These are phyloP conservation scores for Boletus albobrunnescens DNA, from an alignment of 1,284 basidiomycete species.

Conservation along the genomic window DNA sequence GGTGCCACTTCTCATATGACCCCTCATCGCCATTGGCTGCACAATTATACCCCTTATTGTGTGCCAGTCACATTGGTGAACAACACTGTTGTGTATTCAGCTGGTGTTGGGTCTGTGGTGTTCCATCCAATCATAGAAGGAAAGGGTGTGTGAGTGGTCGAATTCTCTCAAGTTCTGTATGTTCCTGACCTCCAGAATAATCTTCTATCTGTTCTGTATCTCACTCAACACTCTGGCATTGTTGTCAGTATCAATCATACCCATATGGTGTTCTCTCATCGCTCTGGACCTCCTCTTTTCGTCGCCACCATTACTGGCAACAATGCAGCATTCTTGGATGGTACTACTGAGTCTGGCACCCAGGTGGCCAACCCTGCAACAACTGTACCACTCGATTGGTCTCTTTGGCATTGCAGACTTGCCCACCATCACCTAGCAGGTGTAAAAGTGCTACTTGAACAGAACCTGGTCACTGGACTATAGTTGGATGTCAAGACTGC, in stretches of 20 bases:
- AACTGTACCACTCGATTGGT: no score
- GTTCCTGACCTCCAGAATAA: neutral
- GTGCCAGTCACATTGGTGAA: neutral
- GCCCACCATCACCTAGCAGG: no score
- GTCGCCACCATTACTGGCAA: no score
- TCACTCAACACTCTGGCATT: neutral
- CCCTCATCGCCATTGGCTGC: neutral
- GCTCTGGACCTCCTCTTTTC: no score
- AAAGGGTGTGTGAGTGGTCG: neutral
- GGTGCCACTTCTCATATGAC: neutral
- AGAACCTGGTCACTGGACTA: no score
- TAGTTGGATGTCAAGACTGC: no score
- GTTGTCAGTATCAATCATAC: neutral
- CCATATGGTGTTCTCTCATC: no score
- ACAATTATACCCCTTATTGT: neutral
- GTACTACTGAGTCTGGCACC: no score
- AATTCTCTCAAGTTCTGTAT: neutral
- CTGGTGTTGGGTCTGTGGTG: neutral
- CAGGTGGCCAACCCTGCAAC: no score
- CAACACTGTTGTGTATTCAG: neutral
- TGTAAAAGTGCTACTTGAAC: no score
- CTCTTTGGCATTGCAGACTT: no score
- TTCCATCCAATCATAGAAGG: neutral
- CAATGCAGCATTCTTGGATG: no score
- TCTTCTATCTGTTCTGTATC: neutral